Evolutionary conservation across 1,139 yeast genomes (phyloP).

Genomic region (Magnusiomyces clavatus): DNA sequence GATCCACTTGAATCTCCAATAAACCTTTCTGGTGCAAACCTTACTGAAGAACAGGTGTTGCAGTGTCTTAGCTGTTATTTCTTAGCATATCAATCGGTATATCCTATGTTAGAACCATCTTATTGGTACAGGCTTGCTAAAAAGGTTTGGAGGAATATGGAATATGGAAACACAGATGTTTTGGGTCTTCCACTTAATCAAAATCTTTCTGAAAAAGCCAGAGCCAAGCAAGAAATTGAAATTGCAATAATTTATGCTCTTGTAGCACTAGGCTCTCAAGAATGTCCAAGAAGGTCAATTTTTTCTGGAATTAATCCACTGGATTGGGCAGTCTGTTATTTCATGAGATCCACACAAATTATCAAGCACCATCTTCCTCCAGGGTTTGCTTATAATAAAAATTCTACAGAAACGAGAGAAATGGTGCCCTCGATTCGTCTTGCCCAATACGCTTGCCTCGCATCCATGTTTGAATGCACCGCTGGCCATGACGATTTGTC

Average conservation of each 20-base stretch:
- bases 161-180: constrained; percentile 13
- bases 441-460: not conserved
- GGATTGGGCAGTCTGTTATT: constrained; percentile 5
- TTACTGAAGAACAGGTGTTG: constrained; percentile 23
- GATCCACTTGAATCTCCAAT: not conserved
- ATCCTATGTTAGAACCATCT: constrained; percentile 21
- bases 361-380: not conserved
- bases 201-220: constrained; percentile 6
- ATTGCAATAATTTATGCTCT: constrained; percentile 21
- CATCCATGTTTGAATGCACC: not conserved
- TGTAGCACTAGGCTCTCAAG: constrained; percentile 18
- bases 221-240: constrained; percentile 12
- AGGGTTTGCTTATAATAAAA: not conserved
- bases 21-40: not conserved
- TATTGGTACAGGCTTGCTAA: constrained; percentile 20
- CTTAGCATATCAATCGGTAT: constrained; percentile 16
- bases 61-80: constrained; percentile 18
- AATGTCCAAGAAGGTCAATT: not conserved
- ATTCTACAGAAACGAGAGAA: not conserved
- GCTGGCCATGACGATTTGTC: not conserved
- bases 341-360: not conserved
- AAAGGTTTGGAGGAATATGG: constrained; percentile 19
- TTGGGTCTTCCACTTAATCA: not conserved
- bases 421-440: not conserved
- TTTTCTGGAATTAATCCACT: constrained; percentile 3